phyloP scores from a whole-genome alignment of 331 rosid species.

The Quercus phellos region DNA sequence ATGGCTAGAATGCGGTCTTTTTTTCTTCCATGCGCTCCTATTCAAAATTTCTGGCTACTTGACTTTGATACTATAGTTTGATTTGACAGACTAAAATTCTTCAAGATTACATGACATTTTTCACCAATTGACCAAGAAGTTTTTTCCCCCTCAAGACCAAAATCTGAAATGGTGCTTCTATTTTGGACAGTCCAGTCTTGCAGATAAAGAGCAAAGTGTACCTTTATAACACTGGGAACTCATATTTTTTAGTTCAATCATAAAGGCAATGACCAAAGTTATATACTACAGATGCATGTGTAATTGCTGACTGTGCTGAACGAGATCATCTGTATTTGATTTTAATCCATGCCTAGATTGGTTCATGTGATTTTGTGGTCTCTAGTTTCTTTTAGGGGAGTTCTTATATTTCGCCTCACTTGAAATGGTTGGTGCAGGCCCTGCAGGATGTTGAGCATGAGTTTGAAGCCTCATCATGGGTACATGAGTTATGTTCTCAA shows the following conservation, averaged over 20 bases:
- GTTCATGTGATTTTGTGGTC: neutral
- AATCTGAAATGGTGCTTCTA: neutral
- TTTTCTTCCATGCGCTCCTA: neutral
- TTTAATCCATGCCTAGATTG: slow-evolving; percentile 5
- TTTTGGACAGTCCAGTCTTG: neutral
- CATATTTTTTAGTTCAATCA: neutral
- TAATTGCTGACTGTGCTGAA: slow-evolving; percentile 6
- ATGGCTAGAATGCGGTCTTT: neutral
- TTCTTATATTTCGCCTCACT: neutral
- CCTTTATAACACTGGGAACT: neutral
- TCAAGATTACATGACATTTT: neutral
- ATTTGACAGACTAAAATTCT: neutral
- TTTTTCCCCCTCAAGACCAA: neutral
- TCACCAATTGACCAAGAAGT: neutral
- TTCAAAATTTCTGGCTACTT: neutral
- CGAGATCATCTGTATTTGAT: slow-evolving; percentile 7
- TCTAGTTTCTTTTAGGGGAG: neutral
- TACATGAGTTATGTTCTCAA: slow-evolving; percentile 65
- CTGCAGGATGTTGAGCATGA: slow-evolving; percentile 64
- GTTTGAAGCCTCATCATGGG: slow-evolving; percentile 42
- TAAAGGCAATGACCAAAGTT: neutral
- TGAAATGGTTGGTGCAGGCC: slow-evolving; percentile 45
- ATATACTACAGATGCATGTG: neutral
- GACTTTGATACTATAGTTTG: neutral
- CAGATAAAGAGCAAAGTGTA: neutral